Conservation (phyloP, 2,329 filamentous ascomycete species). For the Penicillium sp. region DNA sequence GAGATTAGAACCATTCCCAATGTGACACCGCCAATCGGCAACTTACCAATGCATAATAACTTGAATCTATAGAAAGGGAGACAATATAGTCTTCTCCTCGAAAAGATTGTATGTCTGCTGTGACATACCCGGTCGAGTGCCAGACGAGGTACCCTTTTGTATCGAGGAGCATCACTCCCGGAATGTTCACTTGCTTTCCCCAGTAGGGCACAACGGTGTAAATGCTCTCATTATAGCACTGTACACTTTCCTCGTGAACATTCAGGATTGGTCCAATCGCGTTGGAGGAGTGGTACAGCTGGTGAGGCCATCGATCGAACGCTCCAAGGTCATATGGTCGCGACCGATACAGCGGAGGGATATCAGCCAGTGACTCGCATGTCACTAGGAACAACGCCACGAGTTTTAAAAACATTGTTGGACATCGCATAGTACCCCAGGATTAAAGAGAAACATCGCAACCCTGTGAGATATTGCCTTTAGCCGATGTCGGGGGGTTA, state of each 20-base stretch:
- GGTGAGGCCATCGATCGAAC: slow-evolving; percentile 1
- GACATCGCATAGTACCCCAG: not conserved
- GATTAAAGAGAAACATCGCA: not conserved
- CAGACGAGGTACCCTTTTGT: slow-evolving; percentile 28
- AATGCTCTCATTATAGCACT: not conserved
- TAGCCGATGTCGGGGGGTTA: not conserved
- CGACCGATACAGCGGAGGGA: not conserved
- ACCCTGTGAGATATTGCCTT: not conserved
- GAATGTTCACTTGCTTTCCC: not conserved
- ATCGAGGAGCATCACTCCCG: slow-evolving; percentile 16
- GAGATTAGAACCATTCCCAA: not conserved
- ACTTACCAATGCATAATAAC: slow-evolving; percentile 30
- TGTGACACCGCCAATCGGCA: not conserved
- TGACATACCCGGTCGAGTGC: slow-evolving; percentile 22
- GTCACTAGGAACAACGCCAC: not conserved
- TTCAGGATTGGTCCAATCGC: not conserved
- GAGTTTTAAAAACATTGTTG: not conserved
- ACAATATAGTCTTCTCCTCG: slow-evolving; percentile 26
- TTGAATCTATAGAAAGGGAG: slow-evolving; percentile 21
- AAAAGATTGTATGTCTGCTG: slow-evolving; percentile 27
- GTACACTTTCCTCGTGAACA: not conserved
- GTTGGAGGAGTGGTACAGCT: not conserved
- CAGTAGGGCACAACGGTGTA: not conserved
- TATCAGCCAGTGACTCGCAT: not conserved
- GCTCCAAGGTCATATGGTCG: slow-evolving; percentile 1